Percentiles rank a stretch among this genome's conserved stretches.
These are phyloP conservation scores for Amyloporia xantha DNA, from an alignment of 768 basidiomycete genomes.

Conservation along the genomic window DNA sequence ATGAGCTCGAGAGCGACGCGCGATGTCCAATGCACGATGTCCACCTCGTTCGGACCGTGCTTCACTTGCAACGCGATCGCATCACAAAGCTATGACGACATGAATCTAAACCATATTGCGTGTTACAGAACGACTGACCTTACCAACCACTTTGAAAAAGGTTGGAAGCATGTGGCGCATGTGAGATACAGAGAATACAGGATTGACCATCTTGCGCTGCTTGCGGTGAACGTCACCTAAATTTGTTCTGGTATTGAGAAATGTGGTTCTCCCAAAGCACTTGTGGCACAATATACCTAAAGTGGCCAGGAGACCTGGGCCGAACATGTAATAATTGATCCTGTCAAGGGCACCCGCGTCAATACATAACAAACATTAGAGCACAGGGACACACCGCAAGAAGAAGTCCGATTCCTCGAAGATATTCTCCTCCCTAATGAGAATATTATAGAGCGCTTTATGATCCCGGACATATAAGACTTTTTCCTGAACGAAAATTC, in stretches of 20 bases:
- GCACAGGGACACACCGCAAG: slow-evolving; percentile 8
- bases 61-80: slow-evolving; percentile 4
- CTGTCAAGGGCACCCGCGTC: slow-evolving; percentile 4
- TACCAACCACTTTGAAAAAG: slow-evolving; percentile 17
- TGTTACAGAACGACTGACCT: slow-evolving; percentile 7
- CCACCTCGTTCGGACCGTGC: slow-evolving; percentile 3
- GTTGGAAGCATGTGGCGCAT: slow-evolving; percentile 21
- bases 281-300: slow-evolving; percentile 10
- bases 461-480: slow-evolving; percentile 38
- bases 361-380: not conserved
- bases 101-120: not conserved
- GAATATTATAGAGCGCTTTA: slow-evolving; percentile 37
- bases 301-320: slow-evolving; percentile 18
- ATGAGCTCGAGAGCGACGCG: slow-evolving; percentile 14
- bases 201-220: slow-evolving; percentile 26
- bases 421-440: slow-evolving; percentile 32
- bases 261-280: too few species aligned
- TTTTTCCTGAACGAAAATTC: slow-evolving; percentile 19
- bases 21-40: slow-evolving; percentile 14
- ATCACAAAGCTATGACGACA: slow-evolving; percentile 4
- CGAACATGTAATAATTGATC: slow-evolving; percentile 12
- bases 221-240: slow-evolving; percentile 23
- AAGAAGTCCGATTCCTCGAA: slow-evolving; percentile 13
- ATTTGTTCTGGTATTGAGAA: too few species aligned
- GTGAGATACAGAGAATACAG: slow-evolving; percentile 22